Conservation (phyloP, 495 filamentous ascomycete genomes). For the Aspergillus heteromorphus region DNA sequence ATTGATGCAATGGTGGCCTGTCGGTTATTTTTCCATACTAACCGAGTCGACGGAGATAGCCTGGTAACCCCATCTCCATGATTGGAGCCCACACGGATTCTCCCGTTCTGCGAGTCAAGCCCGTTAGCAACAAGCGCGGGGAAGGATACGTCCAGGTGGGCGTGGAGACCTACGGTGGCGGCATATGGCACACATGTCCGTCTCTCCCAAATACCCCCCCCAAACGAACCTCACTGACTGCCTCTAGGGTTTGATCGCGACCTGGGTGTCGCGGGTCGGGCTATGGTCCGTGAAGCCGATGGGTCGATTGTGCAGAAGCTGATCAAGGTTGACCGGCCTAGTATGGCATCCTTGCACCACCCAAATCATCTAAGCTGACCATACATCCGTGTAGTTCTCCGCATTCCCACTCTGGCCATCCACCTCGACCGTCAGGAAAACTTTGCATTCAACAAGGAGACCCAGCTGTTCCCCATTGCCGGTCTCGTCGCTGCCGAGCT, state of each 20-base stretch:
- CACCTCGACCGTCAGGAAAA: constrained; percentile 80
- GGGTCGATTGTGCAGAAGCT: constrained; percentile 78
- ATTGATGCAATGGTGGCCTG: neutral
- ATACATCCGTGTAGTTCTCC: constrained; percentile 56
- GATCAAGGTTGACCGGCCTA: constrained; percentile 84
- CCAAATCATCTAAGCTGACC: neutral
- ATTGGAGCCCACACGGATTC: constrained; percentile 97
- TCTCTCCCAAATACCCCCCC: neutral
- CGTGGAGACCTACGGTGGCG: constrained; percentile 94
- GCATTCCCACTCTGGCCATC: constrained; percentile 89
- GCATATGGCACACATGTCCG: constrained; percentile 61
- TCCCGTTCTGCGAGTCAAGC: constrained; percentile 84
- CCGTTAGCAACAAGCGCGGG: constrained; percentile 78
- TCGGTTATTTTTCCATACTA: neutral
- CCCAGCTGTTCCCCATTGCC: constrained; percentile 87
- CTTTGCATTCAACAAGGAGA: constrained; percentile 95
- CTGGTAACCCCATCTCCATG: constrained; percentile 91
- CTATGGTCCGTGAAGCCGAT: constrained; percentile 67
- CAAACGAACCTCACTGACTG: constrained; percentile 1
- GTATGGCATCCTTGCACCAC: constrained; percentile 29
- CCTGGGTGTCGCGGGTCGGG: constrained; percentile 83
- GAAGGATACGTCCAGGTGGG: constrained; percentile 94
- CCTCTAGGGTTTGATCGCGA: constrained; percentile 88
- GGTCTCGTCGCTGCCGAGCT: constrained; percentile 83
- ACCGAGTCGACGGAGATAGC: constrained; percentile 28